These are phyloP conservation scores for Elsinoe batatas DNA, from an alignment of 2,329 filamentous ascomycete species.

Conservation along the genomic window DNA sequence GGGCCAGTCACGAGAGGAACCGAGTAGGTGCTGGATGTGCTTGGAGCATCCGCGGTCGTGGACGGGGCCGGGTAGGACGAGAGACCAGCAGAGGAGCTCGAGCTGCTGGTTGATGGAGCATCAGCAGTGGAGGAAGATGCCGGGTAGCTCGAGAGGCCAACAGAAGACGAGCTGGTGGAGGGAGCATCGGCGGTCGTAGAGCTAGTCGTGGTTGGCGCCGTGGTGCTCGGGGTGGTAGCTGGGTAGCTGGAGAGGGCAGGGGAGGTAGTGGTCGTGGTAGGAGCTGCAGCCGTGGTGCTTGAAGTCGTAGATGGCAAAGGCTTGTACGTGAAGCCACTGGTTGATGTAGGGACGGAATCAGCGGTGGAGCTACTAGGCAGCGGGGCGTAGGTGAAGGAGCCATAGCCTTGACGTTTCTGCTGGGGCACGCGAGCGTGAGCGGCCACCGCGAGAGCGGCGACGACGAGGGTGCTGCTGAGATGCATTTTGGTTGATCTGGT, in stretches of 20 bases:
- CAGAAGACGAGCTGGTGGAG: constrained; percentile 18
- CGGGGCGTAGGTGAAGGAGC: constrained; percentile 12
- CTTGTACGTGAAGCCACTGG: constrained; percentile 2
- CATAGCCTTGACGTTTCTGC: constrained; percentile 14
- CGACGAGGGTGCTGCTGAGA: constrained; percentile 15
- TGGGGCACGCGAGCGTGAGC: constrained; percentile 14
- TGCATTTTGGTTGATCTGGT: constrained; percentile 14
- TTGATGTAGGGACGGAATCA: neutral
- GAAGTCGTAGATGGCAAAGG: constrained; percentile 11
- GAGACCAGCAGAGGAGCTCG: constrained; percentile 19
- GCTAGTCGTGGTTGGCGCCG: constrained; percentile 12
- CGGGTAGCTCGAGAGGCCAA: constrained; percentile 19
- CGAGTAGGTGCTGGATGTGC: constrained; percentile 12
- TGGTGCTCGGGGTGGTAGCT: constrained; percentile 17
- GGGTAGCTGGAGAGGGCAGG: constrained; percentile 11
- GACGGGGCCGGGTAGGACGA: constrained; percentile 20
- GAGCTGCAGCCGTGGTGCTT: constrained; percentile 14
- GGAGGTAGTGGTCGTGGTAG: constrained; percentile 10
- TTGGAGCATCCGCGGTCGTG: constrained; percentile 10
- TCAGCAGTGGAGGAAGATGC: constrained; percentile 15
- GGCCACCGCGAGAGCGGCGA: constrained; percentile 15
- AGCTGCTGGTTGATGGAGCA: constrained; percentile 15
- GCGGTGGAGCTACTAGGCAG: constrained; percentile 1
- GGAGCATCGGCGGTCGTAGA: constrained; percentile 5
- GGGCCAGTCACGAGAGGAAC: constrained; percentile 12